Evolutionary conservation across 2,329 filamentous ascomycete genomes (phyloP).

Genomic region (Botrytis medusae): DNA sequence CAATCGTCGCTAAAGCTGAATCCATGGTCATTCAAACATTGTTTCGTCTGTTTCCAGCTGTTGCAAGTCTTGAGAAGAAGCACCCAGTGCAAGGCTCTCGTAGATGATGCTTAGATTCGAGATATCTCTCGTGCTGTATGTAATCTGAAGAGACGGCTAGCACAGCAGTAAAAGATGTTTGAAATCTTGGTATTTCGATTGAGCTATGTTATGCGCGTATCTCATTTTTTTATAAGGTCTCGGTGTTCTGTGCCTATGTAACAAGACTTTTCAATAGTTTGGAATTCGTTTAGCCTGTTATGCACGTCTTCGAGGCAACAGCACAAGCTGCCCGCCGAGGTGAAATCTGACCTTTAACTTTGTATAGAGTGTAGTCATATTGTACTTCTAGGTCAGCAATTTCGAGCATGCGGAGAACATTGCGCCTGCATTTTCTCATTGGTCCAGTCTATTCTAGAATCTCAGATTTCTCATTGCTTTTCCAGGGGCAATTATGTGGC

Average conservation of each 20-base stretch:
- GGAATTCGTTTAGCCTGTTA: not conserved
- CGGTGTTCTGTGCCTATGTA: not conserved
- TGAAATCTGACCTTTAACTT: not conserved
- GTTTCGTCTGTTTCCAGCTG: not conserved
- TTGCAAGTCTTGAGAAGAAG: not conserved
- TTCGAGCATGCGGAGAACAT: not conserved
- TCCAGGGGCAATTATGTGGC: not conserved
- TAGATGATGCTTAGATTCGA: not conserved
- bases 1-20: not conserved
- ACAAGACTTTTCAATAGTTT: not conserved
- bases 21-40: too few species aligned
- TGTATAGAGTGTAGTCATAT: not conserved
- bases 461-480: not conserved
- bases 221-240: not conserved
- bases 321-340: not conserved
- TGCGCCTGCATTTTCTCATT: not conserved
- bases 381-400: not conserved
- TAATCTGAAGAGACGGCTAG: too few species aligned
- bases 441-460: not conserved
- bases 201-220: not conserved
- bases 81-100: not conserved
- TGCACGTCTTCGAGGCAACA: not conserved
- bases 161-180: too few species aligned
- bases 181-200: not conserved
- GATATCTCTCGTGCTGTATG: too few species aligned